Percentiles rank a stretch among this genome's conserved stretches.
phyloP scores from a whole-genome alignment of 305 asterid genomes.

The Coffea humblotiana region DNA sequence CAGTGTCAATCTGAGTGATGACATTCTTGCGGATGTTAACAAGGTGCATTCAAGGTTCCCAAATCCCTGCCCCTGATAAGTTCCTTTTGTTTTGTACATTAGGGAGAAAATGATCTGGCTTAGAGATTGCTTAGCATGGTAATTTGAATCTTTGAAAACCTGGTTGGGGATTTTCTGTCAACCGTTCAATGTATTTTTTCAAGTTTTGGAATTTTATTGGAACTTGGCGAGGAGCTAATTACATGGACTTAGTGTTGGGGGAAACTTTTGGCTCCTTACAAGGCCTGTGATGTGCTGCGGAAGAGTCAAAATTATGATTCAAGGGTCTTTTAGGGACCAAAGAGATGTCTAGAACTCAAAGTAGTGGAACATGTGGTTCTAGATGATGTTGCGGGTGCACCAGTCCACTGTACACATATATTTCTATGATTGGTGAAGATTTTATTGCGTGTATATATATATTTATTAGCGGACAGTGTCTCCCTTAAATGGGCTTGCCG shows the following conservation, averaged over 20 bases:
- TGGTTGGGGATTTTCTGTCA: too few species aligned
- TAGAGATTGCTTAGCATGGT: too few species aligned
- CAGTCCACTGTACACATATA: too few species aligned
- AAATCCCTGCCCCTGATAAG: constrained; percentile 64
- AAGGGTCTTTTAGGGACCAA: background rate
- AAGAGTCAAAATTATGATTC: background rate
- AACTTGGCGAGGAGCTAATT: background rate
- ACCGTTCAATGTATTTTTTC: background rate
- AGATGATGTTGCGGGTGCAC: background rate
- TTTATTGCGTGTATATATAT: background rate
- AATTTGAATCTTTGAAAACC: too few species aligned
- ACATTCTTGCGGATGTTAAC: constrained; percentile 54
- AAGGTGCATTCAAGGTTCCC: constrained; percentile 59
- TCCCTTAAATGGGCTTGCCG: too few species aligned
- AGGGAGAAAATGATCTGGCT: too few species aligned
- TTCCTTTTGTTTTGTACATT: background rate
- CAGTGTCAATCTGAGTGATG: constrained; percentile 52
- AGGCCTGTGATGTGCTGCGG: background rate
- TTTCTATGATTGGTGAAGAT: background rate
- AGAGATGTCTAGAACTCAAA: background rate
- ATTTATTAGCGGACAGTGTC: too few species aligned
- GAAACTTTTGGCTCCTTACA: background rate
- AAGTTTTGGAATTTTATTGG: background rate
- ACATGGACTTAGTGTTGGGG: background rate
- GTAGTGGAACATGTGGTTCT: background rate